Evolutionary conservation across 2,329 filamentous ascomycete species (phyloP), one percentile per base, ranked within the genome.

Genomic region (Thelonectria olida): DNA sequence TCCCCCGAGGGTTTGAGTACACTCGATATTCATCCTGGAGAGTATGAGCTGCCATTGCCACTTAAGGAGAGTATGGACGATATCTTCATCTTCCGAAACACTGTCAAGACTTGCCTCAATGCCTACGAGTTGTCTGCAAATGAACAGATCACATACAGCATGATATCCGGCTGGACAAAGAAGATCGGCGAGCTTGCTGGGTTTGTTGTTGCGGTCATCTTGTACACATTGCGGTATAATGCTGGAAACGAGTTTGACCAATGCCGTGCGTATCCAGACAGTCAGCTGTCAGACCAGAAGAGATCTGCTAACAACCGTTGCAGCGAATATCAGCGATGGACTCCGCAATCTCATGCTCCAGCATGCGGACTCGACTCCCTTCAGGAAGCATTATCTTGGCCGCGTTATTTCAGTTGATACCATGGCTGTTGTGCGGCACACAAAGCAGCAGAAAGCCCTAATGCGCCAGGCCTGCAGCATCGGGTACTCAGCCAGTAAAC

Each of bases 11-110:
- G 54, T 12, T 36, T 75, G 7, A 68, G 58, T 44, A 50, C 60
- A 41, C 64, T 76, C 39, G 48, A 72, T 53, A 76, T 76, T 50
- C 54, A 63, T 51, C 64, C 63, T 53, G 60, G 67, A 22, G 67
- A 73, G 57, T 20, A 66, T 13, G 59, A 75, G 58, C 31, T 60
- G 22, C 48, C 36, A 2, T 23, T 62, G 13, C 54, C 42, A 36
- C 25, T 62, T 1, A 54, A 49, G 25, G 15, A 50, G 7, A 25
- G 4, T 34, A 39, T 58, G n/a, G 17, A 55, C n/a, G 17, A 51
- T 6, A 55, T 36, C 1, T 62, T 50, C 20, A 22, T 62, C 42
- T 62, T 58, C 25, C 25, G 44, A 7, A 4, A 41, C 7, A 23
- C 54, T 15, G 39, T 49, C n/a, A 49, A 58, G 28, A 58, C 54